phyloP scores from a whole-genome alignment of 2,329 filamentous ascomycete species.

The Rhynchosporium graminicola region DNA sequence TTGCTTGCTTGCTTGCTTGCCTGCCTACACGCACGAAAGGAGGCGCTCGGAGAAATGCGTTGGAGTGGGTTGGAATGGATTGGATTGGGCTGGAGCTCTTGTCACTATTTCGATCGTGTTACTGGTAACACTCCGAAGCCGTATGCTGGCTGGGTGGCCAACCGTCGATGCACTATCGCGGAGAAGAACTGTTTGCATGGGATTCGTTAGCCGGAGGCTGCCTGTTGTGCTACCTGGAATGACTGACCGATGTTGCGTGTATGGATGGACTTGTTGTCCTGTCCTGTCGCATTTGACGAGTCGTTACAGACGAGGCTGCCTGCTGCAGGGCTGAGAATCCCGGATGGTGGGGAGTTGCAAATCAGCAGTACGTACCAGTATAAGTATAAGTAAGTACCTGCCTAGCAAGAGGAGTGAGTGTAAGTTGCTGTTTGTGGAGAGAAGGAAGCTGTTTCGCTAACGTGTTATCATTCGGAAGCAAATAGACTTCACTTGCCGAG shows the following conservation, averaged over 20 bases:
- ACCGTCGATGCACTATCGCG: neutral
- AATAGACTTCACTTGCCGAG: no score
- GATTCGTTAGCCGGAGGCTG: neutral
- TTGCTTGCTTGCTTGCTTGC: no score
- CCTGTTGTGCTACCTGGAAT: neutral
- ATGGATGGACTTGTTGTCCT: neutral
- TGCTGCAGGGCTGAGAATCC: neutral
- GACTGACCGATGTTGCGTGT: no score
- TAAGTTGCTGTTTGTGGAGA: no score
- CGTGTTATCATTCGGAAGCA: no score
- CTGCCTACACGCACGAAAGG: no score
- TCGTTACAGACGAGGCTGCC: neutral
- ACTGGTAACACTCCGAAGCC: neutral
- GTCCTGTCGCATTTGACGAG: neutral
- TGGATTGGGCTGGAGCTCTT: neutral
- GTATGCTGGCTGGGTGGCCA: neutral
- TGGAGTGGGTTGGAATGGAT: neutral
- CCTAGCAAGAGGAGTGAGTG: no score
- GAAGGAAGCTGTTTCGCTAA: no score
- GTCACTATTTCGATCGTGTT: neutral
- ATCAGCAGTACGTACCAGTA: neutral
- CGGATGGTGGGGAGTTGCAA: neutral
- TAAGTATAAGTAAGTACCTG: neutral
- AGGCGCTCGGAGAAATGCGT: neutral
- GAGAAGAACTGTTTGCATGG: neutral